Evolutionary conservation across 2,329 filamentous ascomycete genomes (phyloP).

Genomic region (Raffaelea albimanens): DNA sequence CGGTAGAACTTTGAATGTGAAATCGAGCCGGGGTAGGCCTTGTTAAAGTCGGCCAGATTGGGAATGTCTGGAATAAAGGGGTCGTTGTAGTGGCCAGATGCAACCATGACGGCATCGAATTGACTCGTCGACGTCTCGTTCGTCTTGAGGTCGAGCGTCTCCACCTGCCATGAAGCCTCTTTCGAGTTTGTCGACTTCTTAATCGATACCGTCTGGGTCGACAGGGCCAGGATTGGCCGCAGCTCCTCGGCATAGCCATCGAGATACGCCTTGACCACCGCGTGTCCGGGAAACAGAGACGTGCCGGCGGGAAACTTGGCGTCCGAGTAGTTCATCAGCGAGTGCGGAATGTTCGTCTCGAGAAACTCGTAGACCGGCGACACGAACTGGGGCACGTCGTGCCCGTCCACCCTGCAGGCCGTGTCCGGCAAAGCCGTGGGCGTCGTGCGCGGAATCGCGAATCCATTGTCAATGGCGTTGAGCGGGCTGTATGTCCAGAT

Average conservation of each 20-base stretch:
- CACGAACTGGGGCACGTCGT: slow-evolving; percentile 40
- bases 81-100: slow-evolving; percentile 57
- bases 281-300: slow-evolving; percentile 58
- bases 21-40: slow-evolving; percentile 40
- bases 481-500: slow-evolving; percentile 58
- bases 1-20: slow-evolving; percentile 67
- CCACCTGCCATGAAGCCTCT: background rate
- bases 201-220: slow-evolving; percentile 48
- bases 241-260: slow-evolving; percentile 53
- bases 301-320: slow-evolving; percentile 44
- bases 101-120: slow-evolving; percentile 56
- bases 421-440: slow-evolving; percentile 30
- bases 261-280: slow-evolving; percentile 56
- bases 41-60: slow-evolving; percentile 49
- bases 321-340: slow-evolving; percentile 62
- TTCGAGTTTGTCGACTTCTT: background rate
- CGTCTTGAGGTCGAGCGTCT: slow-evolving; percentile 16
- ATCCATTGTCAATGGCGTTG: slow-evolving; percentile 12
- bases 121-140: slow-evolving; percentile 14
- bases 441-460: slow-evolving; percentile 17
- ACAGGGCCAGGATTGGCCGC: slow-evolving; percentile 46
- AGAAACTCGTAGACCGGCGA: slow-evolving; percentile 62
- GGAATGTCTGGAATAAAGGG: slow-evolving; percentile 51
- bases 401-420: slow-evolving; percentile 18
- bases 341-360: slow-evolving; percentile 68